phyloP scores from a whole-genome alignment of 768 basidiomycete genomes.

The Boletus pseudo-olivaceus region DNA sequence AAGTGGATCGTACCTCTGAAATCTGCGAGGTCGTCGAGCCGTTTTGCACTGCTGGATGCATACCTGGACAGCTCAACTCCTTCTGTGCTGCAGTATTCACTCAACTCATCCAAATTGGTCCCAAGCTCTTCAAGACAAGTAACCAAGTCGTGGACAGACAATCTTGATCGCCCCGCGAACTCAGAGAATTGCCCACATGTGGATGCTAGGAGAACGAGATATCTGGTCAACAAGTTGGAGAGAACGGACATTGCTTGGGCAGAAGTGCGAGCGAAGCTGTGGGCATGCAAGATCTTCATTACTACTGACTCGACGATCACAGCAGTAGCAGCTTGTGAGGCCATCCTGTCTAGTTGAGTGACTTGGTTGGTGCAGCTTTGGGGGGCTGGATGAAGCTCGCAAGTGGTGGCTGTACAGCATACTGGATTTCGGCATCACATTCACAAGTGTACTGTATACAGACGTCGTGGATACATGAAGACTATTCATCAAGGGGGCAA shows the following conservation, averaged over 20 bases:
- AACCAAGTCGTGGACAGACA: conserved; percentile 59
- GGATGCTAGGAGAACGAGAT: conserved; percentile 60
- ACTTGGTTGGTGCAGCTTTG: neutral
- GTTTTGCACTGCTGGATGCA: conserved; percentile 55
- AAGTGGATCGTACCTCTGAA: conserved; percentile 55
- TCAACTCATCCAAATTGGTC: conserved; percentile 63
- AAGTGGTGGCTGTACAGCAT: conserved; percentile 4
- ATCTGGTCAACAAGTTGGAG: conserved; percentile 73
- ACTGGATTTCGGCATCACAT: neutral
- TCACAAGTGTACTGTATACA: neutral
- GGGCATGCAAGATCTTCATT: conserved; percentile 70
- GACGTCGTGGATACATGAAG: neutral
- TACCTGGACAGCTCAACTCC: conserved; percentile 68
- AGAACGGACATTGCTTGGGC: conserved; percentile 66
- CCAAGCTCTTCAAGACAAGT: conserved; percentile 75
- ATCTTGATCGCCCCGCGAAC: conserved; percentile 62
- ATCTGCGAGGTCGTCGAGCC: conserved; percentile 71
- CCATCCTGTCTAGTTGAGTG: conserved; percentile 12
- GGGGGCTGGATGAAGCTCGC: neutral
- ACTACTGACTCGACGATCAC: conserved; percentile 66
- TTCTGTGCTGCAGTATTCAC: conserved; percentile 62
- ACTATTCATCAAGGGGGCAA: neutral
- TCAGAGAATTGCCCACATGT: conserved; percentile 72
- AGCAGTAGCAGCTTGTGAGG: conserved; percentile 43
- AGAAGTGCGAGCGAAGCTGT: conserved; percentile 74